Evolutionary conservation across 306 rosid species (phyloP).

Genomic region (Lathyrus tuberosus): DNA sequence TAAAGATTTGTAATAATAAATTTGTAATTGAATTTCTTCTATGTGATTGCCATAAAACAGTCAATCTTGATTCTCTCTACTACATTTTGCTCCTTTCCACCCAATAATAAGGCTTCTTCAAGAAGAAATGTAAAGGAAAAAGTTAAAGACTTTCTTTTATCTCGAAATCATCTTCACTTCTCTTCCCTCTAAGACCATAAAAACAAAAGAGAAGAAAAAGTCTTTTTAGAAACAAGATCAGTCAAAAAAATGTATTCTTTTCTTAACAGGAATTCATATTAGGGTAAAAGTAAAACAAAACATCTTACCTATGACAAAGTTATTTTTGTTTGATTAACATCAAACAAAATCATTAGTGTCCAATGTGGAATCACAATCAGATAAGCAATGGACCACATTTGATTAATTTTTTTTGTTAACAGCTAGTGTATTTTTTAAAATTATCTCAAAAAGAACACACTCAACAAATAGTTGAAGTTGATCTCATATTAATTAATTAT

Average conservation of each 20-base stretch:
- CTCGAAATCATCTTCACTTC: slow-evolving; percentile 42
- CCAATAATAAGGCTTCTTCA: slow-evolving; percentile 47
- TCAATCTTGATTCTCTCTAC: not conserved
- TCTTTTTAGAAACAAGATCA: slow-evolving; percentile 33
- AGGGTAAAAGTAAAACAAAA: slow-evolving; percentile 23
- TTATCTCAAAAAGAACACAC: slow-evolving; percentile 28
- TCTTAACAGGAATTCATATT: slow-evolving; percentile 25
- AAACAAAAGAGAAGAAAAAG: slow-evolving; percentile 22
- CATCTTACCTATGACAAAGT: slow-evolving; percentile 5
- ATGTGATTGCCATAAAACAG: slow-evolving; percentile 8
- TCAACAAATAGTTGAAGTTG: slow-evolving; percentile 8
- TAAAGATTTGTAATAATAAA: not conserved
- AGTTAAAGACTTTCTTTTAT: slow-evolving; percentile 42
- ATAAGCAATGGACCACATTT: slow-evolving; percentile 33
- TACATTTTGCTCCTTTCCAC: slow-evolving; percentile 30
- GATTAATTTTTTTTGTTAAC: slow-evolving; percentile 9
- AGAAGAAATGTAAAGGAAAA: slow-evolving; percentile 53
- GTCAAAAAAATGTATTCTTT: slow-evolving; percentile 36
- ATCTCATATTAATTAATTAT: slow-evolving; percentile 9
- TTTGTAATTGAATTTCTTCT: not conserved
- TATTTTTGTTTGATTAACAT: slow-evolving; percentile 7
- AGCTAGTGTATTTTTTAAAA: slow-evolving; percentile 6
- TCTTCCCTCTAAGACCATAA: slow-evolving; percentile 29
- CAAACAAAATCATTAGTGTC: not conserved
- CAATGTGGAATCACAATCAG: slow-evolving; percentile 43